A percentile compares a stretch with the other conserved stretches of the same genome.
phyloP scores from a whole-genome alignment of 1,284 basidiomycete species.

The Ustilago loliicola region DNA sequence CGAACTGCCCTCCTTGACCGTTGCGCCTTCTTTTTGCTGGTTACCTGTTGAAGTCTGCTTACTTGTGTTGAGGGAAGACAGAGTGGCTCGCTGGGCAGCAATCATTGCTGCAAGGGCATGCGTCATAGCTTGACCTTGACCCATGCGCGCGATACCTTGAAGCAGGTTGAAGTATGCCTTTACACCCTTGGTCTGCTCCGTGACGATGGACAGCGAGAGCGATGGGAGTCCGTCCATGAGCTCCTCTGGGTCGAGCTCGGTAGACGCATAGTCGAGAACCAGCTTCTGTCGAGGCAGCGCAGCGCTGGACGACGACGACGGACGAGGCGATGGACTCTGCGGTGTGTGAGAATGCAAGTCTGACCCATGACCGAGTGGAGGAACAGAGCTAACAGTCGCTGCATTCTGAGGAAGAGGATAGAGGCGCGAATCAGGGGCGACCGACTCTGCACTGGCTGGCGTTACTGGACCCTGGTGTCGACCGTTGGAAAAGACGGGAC shows the following conservation, averaged over 20 bases:
- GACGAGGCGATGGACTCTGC: constrained; percentile 15
- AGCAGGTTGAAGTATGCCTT: constrained; percentile 38
- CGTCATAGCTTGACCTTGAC: constrained; percentile 49
- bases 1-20: not conserved
- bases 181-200: constrained; percentile 38
- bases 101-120: constrained; percentile 45
- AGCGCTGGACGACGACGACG: constrained; percentile 16
- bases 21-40: not conserved
- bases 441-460: not conserved
- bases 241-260: constrained; percentile 37
- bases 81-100: constrained; percentile 30
- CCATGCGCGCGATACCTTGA: constrained; percentile 30
- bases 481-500: constrained; percentile 15
- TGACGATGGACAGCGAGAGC: constrained; percentile 17
- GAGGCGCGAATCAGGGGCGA: constrained; percentile 1
- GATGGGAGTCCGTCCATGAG: constrained; percentile 19
- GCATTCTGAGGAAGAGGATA: not conserved
- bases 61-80: not conserved
- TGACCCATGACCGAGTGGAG: not conserved
- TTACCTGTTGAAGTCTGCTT: not conserved
- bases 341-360: constrained; percentile 6
- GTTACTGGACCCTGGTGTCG: not conserved
- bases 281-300: constrained; percentile 34
- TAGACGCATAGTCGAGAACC: constrained; percentile 36
- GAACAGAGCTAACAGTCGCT: not conserved